These are phyloP conservation scores for Moesziomyces sp. DNA, from an alignment of 1,284 basidiomycete species.

Conservation along the genomic window DNA sequence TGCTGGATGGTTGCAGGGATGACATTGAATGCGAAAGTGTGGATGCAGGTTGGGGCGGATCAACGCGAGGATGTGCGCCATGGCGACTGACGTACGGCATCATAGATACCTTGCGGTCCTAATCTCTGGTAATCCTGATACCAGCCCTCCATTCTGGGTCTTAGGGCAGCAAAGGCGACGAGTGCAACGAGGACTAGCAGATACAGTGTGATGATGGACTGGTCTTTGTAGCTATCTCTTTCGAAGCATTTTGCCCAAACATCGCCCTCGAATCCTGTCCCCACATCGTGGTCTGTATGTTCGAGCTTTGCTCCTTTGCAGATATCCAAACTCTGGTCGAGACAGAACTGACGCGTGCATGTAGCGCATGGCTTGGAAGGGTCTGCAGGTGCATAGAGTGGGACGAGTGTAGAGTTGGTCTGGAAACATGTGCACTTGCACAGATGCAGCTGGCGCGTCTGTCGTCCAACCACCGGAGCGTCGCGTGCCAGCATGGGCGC, in stretches of 20 bases:
- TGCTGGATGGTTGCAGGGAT: no score
- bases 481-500: neutral
- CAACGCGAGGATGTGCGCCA: slow-evolving; percentile 9
- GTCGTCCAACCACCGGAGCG: neutral
- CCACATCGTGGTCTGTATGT: slow-evolving; percentile 62
- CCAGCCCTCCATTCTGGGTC: slow-evolving; percentile 30
- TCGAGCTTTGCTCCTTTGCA: slow-evolving; percentile 64
- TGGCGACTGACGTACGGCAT: slow-evolving; percentile 28
- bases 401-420: slow-evolving; percentile 66
- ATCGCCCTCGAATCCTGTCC: slow-evolving; percentile 66
- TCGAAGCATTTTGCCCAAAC: slow-evolving; percentile 68
- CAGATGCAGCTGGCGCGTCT: slow-evolving; percentile 43
- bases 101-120: slow-evolving; percentile 24
- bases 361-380: slow-evolving; percentile 61
- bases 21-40: no score
- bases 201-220: slow-evolving; percentile 61
- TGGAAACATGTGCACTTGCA: slow-evolving; percentile 68
- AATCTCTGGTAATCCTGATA: slow-evolving; percentile 13
- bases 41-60: no score
- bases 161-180: slow-evolving; percentile 22
- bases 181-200: slow-evolving; percentile 48
- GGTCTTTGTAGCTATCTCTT: slow-evolving; percentile 62
- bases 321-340: slow-evolving; percentile 59
- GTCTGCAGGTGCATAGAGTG: slow-evolving; percentile 55
- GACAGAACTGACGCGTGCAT: slow-evolving; percentile 67